phyloP scores from a whole-genome alignment of 164 flowering plant species.

The Berberis vulgaris region DNA sequence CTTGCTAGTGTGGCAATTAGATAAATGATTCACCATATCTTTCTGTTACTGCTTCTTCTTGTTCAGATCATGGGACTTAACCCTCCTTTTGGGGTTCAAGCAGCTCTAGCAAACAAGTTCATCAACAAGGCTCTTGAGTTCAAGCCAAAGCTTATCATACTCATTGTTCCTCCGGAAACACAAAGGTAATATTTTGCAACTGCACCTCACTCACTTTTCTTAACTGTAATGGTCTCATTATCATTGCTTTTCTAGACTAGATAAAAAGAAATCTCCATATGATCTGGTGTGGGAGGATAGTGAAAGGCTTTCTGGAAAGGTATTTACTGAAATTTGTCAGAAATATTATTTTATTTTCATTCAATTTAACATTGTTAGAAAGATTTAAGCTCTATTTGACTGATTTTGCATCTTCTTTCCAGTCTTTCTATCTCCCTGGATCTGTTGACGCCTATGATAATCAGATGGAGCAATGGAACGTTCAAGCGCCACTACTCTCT shows the following conservation, averaged over 20 bases:
- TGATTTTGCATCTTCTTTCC: conserved; percentile 34
- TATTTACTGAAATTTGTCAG: conserved; percentile 11
- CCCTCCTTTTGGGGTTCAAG: conserved; percentile 85
- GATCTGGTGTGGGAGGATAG: conserved; percentile 2
- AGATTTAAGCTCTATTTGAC: too few species aligned
- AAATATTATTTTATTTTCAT: background rate
- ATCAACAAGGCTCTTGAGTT: conserved; percentile 81
- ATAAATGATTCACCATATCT: background rate
- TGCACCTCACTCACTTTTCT: conserved; percentile 8
- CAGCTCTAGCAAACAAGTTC: conserved; percentile 64
- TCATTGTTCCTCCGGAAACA: conserved; percentile 79
- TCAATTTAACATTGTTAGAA: background rate
- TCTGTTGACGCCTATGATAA: conserved; percentile 58
- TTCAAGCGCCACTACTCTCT: conserved; percentile 41
- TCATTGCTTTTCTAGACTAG: background rate
- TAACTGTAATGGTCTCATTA: background rate
- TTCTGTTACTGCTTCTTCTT: background rate
- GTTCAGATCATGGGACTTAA: conserved; percentile 79
- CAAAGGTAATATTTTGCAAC: conserved; percentile 33
- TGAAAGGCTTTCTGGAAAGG: conserved; percentile 53
- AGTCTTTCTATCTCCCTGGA: conserved; percentile 88
- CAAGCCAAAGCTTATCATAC: conserved; percentile 77
- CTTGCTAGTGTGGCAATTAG: background rate
- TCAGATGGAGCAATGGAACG: conserved; percentile 75
- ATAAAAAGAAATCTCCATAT: background rate